These are phyloP conservation scores for Lipomyces yarrowii DNA, from an alignment of 1,139 yeast species.

Conservation along the genomic window DNA sequence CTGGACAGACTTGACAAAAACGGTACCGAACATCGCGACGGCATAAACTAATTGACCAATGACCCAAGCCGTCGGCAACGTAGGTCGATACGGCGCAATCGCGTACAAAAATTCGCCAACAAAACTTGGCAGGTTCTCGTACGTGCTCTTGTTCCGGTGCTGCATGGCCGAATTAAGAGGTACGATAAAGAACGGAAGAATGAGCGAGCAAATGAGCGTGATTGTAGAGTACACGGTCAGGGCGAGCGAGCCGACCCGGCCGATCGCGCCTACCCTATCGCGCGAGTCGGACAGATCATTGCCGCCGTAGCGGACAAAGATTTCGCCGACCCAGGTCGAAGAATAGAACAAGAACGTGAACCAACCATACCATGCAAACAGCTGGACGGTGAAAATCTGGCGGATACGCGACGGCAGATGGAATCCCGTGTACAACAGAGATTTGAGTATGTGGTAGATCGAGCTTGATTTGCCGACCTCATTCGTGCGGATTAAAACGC, in stretches of 20 bases:
- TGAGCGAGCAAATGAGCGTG: conserved; percentile 41
- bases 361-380: conserved; percentile 57
- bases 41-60: conserved; percentile 44
- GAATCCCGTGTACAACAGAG: conserved; percentile 47
- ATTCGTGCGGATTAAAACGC: conserved; percentile 46
- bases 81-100: conserved; percentile 28
- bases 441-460: conserved; percentile 37
- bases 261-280: conserved; percentile 43
- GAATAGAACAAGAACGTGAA: conserved; percentile 38
- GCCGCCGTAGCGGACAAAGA: conserved; percentile 38
- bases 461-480: conserved; percentile 6
- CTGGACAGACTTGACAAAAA: conserved; percentile 37
- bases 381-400: conserved; percentile 50
- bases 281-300: conserved; percentile 26
- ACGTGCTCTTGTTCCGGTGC: conserved; percentile 19
- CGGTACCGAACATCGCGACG: conserved; percentile 39
- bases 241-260: conserved; percentile 46
- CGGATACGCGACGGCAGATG: conserved; percentile 50
- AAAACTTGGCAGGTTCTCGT: conserved; percentile 18
- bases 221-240: conserved; percentile 44
- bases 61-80: conserved; percentile 39
- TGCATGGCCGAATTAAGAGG: conserved; percentile 25
- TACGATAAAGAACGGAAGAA: conserved; percentile 39
- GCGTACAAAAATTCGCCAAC: conserved; percentile 15
- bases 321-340: conserved; percentile 48